phyloP scores from a whole-genome alignment of 352 stramenopile species.

The Globisporangium rhizosaccharum region DNA sequence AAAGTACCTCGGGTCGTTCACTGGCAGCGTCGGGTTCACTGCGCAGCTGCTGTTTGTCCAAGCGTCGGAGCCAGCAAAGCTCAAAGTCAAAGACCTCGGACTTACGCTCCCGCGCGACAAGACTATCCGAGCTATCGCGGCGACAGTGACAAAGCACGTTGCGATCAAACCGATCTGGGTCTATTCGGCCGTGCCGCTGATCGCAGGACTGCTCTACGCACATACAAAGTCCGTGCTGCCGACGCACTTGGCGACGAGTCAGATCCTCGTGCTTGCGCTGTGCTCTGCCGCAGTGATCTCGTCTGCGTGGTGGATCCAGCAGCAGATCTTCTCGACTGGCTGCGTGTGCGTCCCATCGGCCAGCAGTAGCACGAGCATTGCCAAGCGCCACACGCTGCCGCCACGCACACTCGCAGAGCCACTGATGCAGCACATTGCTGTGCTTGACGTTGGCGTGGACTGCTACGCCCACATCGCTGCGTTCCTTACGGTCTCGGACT shows the following conservation, averaged over 20 bases:
- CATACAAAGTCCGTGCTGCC: slow-evolving; percentile 25
- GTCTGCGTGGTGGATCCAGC: slow-evolving; percentile 39
- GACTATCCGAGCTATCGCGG: slow-evolving; percentile 4
- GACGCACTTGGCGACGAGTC: slow-evolving; percentile 21
- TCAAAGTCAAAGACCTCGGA: neutral
- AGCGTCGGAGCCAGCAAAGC: slow-evolving; percentile 17
- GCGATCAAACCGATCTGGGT: slow-evolving; percentile 12
- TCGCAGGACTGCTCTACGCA: slow-evolving; percentile 17
- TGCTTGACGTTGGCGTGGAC: slow-evolving; percentile 19
- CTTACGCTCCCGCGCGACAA: neutral
- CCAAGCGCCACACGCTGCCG: neutral
- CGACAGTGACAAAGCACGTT: slow-evolving; percentile 11
- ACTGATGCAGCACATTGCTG: neutral
- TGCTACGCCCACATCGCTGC: slow-evolving; percentile 28
- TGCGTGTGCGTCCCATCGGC: neutral
- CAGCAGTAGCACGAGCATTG: neutral
- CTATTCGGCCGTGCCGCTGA: slow-evolving; percentile 14
- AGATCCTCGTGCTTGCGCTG: slow-evolving; percentile 25
- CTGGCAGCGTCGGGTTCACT: slow-evolving; percentile 36
- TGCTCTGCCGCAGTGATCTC: slow-evolving; percentile 31
- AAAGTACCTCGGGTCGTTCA: slow-evolving; percentile 43
- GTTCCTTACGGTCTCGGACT: slow-evolving; percentile 29
- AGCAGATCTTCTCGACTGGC: slow-evolving; percentile 27
- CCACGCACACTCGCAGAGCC: neutral
- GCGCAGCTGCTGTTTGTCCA: slow-evolving; percentile 44